phyloP scores from a whole-genome alignment of 2,329 filamentous ascomycete species.

The Diaporthe caulivora region DNA sequence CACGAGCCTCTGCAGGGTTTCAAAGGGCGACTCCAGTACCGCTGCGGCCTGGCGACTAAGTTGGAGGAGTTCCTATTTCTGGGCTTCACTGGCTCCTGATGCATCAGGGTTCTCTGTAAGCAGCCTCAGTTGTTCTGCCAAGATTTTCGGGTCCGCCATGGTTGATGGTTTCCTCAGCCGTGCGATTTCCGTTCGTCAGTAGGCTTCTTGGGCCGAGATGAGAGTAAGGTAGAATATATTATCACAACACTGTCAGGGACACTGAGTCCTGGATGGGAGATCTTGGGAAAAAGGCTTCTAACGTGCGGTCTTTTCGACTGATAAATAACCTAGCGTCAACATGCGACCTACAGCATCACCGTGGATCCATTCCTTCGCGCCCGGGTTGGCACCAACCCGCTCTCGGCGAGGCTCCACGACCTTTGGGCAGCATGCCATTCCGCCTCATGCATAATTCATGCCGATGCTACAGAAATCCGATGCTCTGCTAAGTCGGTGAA shows the following conservation, averaged over 20 bases:
- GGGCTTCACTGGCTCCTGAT: neutral
- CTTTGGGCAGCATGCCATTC: neutral
- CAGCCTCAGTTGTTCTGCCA: neutral
- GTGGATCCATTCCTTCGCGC: too few species aligned
- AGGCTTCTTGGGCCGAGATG: too few species aligned
- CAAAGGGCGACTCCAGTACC: slow-evolving; percentile 9
- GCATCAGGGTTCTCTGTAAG: neutral
- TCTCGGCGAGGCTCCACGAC: neutral
- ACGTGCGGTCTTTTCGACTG: neutral
- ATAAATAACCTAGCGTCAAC: neutral
- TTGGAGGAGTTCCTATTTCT: slow-evolving; percentile 9
- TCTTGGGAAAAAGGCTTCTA: neutral
- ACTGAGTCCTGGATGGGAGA: neutral
- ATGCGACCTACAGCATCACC: neutral
- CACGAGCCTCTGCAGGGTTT: neutral
- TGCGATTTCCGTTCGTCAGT: neutral
- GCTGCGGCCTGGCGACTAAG: slow-evolving; percentile 15
- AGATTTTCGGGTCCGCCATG: neutral
- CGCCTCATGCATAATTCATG: neutral
- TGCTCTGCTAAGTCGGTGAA: neutral
- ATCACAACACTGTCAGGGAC: too few species aligned
- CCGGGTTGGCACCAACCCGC: neutral
- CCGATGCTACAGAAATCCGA: neutral
- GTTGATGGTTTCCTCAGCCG: neutral
- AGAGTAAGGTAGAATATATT: neutral